These are phyloP conservation scores for Alternaria arborescens DNA, from an alignment of 2,329 filamentous ascomycete species.

Conservation along the genomic window DNA sequence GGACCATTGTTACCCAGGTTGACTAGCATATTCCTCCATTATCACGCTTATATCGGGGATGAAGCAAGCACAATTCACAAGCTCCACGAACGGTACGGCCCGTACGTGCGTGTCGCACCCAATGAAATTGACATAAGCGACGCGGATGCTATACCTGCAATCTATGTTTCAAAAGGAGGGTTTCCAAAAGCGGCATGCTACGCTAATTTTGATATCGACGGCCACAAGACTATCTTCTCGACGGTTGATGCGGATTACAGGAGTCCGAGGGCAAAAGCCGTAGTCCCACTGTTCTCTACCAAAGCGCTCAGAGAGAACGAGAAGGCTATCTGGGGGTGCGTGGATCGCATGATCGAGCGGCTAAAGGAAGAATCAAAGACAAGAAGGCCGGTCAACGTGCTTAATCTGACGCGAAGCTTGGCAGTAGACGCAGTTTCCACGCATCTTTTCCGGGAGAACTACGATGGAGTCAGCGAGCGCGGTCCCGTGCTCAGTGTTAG, in stretches of 20 bases:
- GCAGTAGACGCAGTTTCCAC: constrained; percentile 64
- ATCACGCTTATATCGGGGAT: constrained; percentile 41
- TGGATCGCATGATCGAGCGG: constrained; percentile 54
- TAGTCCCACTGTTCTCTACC: constrained; percentile 60
- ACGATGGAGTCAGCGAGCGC: constrained; percentile 57
- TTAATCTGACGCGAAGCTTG: constrained; percentile 60
- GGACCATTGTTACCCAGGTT: constrained; percentile 34
- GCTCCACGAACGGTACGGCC: constrained; percentile 34
- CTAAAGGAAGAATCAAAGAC: constrained; percentile 46
- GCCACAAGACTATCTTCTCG: constrained; percentile 64
- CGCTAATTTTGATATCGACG: constrained; percentile 66
- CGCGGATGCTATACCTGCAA: constrained; percentile 54
- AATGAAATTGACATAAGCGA: constrained; percentile 42
- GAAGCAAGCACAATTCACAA: constrained; percentile 32
- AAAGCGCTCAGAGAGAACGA: constrained; percentile 54
- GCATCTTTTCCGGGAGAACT: constrained; percentile 63
- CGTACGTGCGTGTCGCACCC: constrained; percentile 37
- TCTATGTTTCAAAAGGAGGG: constrained; percentile 63
- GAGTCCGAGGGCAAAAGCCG: constrained; percentile 59
- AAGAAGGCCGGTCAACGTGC: constrained; percentile 55
- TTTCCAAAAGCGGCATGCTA: constrained; percentile 63
- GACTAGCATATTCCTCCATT: constrained; percentile 39
- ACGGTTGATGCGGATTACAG: constrained; percentile 54
- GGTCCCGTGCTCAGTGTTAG: constrained; percentile 49
- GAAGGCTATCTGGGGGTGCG: constrained; percentile 53